A percentile compares a stretch with the other conserved stretches of the same genome.
Evolutionary conservation across 192 early-diverging fungal species (phyloP).

Genomic region (Oehlia diaphana): DNA sequence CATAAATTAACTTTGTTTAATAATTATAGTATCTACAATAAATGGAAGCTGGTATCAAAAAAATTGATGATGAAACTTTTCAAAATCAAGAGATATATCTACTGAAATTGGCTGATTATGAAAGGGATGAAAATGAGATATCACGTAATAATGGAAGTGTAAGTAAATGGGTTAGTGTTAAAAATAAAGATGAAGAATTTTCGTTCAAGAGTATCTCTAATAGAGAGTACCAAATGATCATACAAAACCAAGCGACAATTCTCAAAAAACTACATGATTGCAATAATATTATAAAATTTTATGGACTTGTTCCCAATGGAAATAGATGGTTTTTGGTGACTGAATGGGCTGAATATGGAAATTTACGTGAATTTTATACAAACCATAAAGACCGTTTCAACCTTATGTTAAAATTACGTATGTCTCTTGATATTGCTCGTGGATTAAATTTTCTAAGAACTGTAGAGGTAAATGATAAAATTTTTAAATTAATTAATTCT

Average conservation of each 20-base stretch:
- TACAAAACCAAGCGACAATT: slow-evolving; percentile 1
- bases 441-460: slow-evolving; percentile 6
- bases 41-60: neutral
- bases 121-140: no score
- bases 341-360: slow-evolving; percentile 28
- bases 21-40: no score
- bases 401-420: neutral
- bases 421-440: slow-evolving; percentile 5
- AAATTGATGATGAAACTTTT: no score
- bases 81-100: no score
- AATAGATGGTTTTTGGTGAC: neutral
- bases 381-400: no score
- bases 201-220: neutral
- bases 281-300: slow-evolving; percentile 18
- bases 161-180: neutral
- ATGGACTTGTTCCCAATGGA: neutral
- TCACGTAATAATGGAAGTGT: no score
- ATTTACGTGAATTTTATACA: neutral
- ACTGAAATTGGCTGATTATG: no score
- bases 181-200: neutral
- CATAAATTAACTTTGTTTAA: no score
- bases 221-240: neutral
- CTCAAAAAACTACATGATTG: neutral
- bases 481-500: no score
- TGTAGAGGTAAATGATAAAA: neutral